Base-by-base conservation (phyloP, 2,329 filamentous ascomycete genomes). In the Ophiocordyceps camponoti-leonardi region DNA sequence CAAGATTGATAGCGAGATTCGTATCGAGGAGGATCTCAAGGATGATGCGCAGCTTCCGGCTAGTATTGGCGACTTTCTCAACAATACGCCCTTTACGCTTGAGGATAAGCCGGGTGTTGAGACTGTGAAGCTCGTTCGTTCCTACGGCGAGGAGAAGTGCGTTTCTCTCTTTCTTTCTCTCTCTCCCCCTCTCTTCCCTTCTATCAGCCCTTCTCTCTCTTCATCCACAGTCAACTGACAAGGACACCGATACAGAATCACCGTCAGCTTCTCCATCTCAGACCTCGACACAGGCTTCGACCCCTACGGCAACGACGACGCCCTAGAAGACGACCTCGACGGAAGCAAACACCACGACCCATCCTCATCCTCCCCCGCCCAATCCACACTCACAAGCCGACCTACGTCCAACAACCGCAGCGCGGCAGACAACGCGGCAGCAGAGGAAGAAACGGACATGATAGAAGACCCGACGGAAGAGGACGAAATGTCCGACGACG, bases 101-200 rank as follows among this genome's bases (percentile, higher is more conserved):
- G 71, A 85, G 57, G 92, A 98, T 64, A 77, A 73, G 30, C 72
- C 81, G 26, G 92, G 92, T 50, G 76, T 86, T 63, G 85, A 96
- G 68, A 86, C 94, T 54, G 84, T 98, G 53, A 73, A 83, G 57
- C 73, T 98, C 53, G 83, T 79, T 49, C 83, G 88, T 58, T 81
- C 76, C 52, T 90, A 85, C 58, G 84, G 83, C 56, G 81, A 94
- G 51, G 92, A 98, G 71, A 86, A 81, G 86, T 92, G 66, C 65
- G 79, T 64, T 44, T n/a, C n/a, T 22, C 8, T 12, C 16, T 20
- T 26, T 26, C 23, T n/a, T n/a, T n/a, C n/a, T n/a, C n/a, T n/a
- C n/a, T n/a, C n/a, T n/a, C n/a, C n/a, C n/a, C n/a, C n/a, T n/a
- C n/a, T n/a, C n/a, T n/a, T n/a, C n/a, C n/a, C n/a, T n/a, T n/a